These are phyloP conservation scores for Lentithecium fluviatile DNA, from an alignment of 495 filamentous ascomycete species.

Conservation along the genomic window DNA sequence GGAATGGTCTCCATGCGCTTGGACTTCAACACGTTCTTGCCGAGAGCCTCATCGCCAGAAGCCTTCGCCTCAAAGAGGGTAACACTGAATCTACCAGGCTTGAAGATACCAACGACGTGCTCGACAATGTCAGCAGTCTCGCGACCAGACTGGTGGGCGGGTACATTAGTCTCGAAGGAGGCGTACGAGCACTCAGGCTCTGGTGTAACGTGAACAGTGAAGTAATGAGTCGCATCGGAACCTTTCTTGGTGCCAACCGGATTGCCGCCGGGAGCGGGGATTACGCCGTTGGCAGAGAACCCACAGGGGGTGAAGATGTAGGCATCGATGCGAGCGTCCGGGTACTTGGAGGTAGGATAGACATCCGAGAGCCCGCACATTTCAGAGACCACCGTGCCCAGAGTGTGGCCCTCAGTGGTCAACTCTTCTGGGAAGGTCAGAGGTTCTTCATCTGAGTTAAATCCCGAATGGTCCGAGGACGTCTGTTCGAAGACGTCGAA, in stretches of 20 bases:
- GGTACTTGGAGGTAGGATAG: constrained; percentile 82
- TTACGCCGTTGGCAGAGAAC: constrained; percentile 95
- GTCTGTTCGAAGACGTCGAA: constrained; percentile 80
- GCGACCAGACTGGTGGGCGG: constrained; percentile 81
- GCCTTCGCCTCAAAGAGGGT: constrained; percentile 93
- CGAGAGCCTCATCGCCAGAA: constrained; percentile 43
- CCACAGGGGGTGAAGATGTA: constrained; percentile 97
- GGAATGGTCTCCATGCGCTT: constrained; percentile 76
- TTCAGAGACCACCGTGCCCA: constrained; percentile 91
- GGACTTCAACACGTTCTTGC: constrained; percentile 51
- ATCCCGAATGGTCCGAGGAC: constrained; percentile 63
- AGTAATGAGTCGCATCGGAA: constrained; percentile 73
- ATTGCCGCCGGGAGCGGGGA: constrained; percentile 66
- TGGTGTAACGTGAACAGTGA: constrained; percentile 97
- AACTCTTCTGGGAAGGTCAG: constrained; percentile 65
- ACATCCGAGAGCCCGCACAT: constrained; percentile 84
- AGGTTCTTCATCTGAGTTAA: constrained; percentile 56
- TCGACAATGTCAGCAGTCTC: constrained; percentile 86
- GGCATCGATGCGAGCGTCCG: constrained; percentile 90
- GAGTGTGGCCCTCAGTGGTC: constrained; percentile 88
- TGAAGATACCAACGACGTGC: constrained; percentile 94
- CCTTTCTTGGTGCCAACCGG: constrained; percentile 47
- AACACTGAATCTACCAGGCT: constrained; percentile 92
- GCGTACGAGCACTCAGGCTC: constrained; percentile 98
- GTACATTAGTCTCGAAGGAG: constrained; percentile 98